A percentile compares a stretch with the other conserved stretches of the same genome.
Conservation (phyloP, 805 yeast genomes). For the Saccharomycopsis lassenensis region DNA sequence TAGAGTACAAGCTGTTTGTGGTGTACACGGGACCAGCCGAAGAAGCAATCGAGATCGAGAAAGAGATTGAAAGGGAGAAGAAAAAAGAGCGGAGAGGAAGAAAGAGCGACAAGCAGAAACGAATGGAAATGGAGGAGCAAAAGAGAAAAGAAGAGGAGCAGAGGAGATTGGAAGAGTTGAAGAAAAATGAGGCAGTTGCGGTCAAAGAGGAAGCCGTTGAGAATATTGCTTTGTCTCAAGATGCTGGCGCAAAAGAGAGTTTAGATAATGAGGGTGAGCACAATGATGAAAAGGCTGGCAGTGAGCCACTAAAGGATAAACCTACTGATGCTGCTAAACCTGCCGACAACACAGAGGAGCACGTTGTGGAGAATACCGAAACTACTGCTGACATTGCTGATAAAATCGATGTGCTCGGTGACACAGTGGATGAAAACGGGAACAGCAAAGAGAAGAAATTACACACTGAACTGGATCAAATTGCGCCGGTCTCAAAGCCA, state of each 20-base stretch:
- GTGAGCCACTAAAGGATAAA: background rate
- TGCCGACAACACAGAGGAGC: background rate
- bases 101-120: slow-evolving; percentile 32
- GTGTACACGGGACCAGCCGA: slow-evolving; percentile 49
- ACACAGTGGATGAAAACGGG: background rate
- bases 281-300: background rate
- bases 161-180: background rate
- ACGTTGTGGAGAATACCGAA: background rate
- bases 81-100: slow-evolving; percentile 36
- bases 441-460: background rate
- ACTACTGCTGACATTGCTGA: background rate
- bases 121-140: slow-evolving; percentile 7
- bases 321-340: background rate
- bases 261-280: background rate
- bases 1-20: slow-evolving; percentile 41
- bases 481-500: too few species aligned
- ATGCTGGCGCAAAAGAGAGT: slow-evolving; percentile 13
- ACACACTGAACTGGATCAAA: too few species aligned
- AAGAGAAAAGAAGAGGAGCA: slow-evolving; percentile 2
- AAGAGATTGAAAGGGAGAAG: slow-evolving; percentile 31
- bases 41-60: slow-evolving; percentile 41
- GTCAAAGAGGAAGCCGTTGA: background rate
- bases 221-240: background rate
- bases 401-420: background rate
- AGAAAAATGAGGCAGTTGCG: slow-evolving; percentile 7